These are phyloP conservation scores for Exophiala oligosperma DNA, from an alignment of 2,329 filamentous ascomycete genomes.

Conservation along the genomic window DNA sequence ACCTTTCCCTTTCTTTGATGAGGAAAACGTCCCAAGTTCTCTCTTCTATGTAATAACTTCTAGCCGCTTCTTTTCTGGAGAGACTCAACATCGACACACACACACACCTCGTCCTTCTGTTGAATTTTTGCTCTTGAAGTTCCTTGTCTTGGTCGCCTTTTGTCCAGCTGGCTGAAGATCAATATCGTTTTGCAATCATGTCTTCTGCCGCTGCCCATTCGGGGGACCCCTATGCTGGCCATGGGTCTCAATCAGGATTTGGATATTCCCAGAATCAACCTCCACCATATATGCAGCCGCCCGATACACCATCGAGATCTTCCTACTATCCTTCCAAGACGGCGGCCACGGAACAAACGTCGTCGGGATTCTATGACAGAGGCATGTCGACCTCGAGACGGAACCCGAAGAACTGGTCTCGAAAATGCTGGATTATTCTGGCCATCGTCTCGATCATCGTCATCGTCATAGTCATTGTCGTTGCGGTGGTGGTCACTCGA, in stretches of 20 bases:
- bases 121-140: too few species aligned
- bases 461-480: slow-evolving; percentile 52
- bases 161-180: too few species aligned
- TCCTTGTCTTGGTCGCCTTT: too few species aligned
- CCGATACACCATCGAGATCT: background rate
- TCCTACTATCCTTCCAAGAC: background rate
- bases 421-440: slow-evolving; percentile 51
- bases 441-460: slow-evolving; percentile 40
- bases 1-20: too few species aligned
- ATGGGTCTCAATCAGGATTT: background rate
- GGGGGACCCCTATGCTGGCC: background rate
- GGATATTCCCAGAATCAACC: background rate
- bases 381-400: slow-evolving; percentile 37
- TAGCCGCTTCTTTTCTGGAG: too few species aligned
- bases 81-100: too few species aligned
- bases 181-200: background rate
- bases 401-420: slow-evolving; percentile 56
- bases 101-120: too few species aligned
- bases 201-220: background rate
- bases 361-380: background rate
- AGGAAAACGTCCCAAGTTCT: too few species aligned
- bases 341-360: background rate
- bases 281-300: background rate
- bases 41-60: too few species aligned
- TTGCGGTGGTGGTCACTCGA: slow-evolving; percentile 40